Evolutionary conservation across 768 basidiomycete species (phyloP), one percentile per base, ranked within the genome.

Genomic region (Pleurotus salmoneostramineus): DNA sequence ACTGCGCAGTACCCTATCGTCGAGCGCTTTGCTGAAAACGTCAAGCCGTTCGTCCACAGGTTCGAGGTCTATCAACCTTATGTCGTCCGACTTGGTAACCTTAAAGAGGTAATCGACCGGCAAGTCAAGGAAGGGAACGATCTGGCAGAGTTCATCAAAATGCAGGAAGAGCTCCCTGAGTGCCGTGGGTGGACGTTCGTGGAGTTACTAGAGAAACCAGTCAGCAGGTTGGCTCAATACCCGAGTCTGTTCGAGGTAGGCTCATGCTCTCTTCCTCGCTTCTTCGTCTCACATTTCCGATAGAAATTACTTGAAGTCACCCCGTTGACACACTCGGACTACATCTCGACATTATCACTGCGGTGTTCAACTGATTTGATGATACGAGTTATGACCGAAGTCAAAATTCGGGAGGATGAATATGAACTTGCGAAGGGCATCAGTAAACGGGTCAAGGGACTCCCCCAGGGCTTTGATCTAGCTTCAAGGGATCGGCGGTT

Each of bases 61-160:
- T 71, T 94, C 34, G 91, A 95, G 68, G 82, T 91, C 6, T 92
- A 97, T 63, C 92, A 94, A 68, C 89, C 92, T 15, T 96, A 95
- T 70, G 72, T 96, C 4, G 86, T 90, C 14, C 77, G 83, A 47
- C 78, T 95, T 36, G 86, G 87, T 46, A 77, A 77, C 36, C 82
- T 88, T 0, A 79, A 80, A 1, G 68, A 75, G 12, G 66, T 77
- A 56, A 83, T 91, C 43, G 79, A 82, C 48, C 65, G 70, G 15
- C 66, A 73, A 15, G 81, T 86, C 58, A 67, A 69, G n/a, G 70
- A 72, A 3, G 46, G 35, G 34, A 84, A 76, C 63, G 89, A 95
- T 62, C 90, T 97, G 70, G 91, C 90, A 0, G 91, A 93, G 69
- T 97, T 95, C 67, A 77, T 95, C 6, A 71, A 79, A 60, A 75